phyloP scores from a whole-genome alignment of 2,329 filamentous ascomycete species.

The Trichoderma asperellum region DNA sequence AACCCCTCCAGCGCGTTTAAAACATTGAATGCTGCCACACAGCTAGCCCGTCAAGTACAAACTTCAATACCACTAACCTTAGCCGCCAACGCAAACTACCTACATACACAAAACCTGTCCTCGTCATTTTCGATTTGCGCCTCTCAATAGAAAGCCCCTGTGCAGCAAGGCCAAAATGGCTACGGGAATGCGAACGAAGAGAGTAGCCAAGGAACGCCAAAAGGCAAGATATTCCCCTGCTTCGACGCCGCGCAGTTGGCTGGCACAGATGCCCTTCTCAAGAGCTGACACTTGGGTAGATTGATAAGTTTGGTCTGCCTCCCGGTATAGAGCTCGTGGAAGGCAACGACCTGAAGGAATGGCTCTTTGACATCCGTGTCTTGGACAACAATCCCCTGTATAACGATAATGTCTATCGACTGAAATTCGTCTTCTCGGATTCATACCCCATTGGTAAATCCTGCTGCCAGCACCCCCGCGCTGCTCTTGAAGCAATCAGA shows the following conservation, averaged over 20 bases:
- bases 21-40: constrained; percentile 1
- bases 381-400: constrained; percentile 92
- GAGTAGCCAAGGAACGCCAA: constrained; percentile 39
- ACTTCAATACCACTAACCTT: not conserved
- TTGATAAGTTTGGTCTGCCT: constrained; percentile 58
- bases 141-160: not conserved
- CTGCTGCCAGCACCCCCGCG: constrained; percentile 5
- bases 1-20: constrained; percentile 19
- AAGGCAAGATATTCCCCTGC: constrained; percentile 33
- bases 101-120: not conserved
- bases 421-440: constrained; percentile 83
- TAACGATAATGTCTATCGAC: constrained; percentile 73
- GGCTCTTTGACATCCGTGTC: constrained; percentile 89
- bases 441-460: constrained; percentile 84
- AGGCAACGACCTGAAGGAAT: constrained; percentile 73
- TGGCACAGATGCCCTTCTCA: not conserved
- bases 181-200: constrained; percentile 36
- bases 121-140: not conserved
- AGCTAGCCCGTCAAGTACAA: not conserved
- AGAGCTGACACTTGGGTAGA: constrained; percentile 46
- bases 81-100: not conserved
- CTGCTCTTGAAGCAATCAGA: not conserved
- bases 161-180: constrained; percentile 32
- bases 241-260: not conserved
- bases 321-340: constrained; percentile 81